Percentiles rank a stretch among this genome's conserved stretches.
Conservation (phyloP, 345 rosid genomes). For the Salix koriyanagi region DNA sequence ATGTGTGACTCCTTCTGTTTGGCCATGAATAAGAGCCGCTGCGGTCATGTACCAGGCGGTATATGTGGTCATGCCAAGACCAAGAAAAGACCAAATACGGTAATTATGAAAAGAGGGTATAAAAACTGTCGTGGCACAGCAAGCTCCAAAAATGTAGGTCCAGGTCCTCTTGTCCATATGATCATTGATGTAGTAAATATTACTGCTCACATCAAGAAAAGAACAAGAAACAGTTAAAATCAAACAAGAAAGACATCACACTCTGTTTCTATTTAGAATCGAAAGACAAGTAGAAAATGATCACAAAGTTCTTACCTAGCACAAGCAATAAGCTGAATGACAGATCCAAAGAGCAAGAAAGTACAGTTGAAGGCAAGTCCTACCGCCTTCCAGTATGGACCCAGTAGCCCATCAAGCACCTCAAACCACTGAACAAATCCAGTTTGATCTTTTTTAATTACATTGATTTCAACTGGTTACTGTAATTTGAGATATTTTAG, state of each 20-base stretch:
- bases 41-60: conserved; percentile 96
- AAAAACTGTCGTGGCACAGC: conserved; percentile 98
- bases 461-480: background rate
- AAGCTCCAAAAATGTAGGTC: conserved; percentile 99
- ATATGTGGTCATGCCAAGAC: conserved; percentile 98
- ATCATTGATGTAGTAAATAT: conserved; percentile 95
- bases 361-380: conserved; percentile 99
- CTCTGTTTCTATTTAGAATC: background rate
- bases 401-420: conserved; percentile 90
- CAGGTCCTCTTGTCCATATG: conserved; percentile 95
- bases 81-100: conserved; percentile 97
- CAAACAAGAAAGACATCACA: conserved; percentile 9
- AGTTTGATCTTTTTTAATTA: background rate
- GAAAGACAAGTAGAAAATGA: background rate
- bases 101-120: conserved; percentile 98
- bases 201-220: conserved; percentile 38
- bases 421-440: conserved; percentile 76
- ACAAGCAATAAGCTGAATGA: conserved; percentile 95
- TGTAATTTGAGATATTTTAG: background rate
- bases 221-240: background rate
- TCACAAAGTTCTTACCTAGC: conserved; percentile 49
- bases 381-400: conserved; percentile 89
- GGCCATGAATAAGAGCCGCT: conserved; percentile 80
- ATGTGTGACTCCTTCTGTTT: conserved; percentile 65
- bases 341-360: conserved; percentile 93